Percentiles rank a stretch among this genome's conserved stretches.
These are phyloP conservation scores for Spatholobus suberectus DNA, from an alignment of 306 rosid genomes.

Conservation along the genomic window DNA sequence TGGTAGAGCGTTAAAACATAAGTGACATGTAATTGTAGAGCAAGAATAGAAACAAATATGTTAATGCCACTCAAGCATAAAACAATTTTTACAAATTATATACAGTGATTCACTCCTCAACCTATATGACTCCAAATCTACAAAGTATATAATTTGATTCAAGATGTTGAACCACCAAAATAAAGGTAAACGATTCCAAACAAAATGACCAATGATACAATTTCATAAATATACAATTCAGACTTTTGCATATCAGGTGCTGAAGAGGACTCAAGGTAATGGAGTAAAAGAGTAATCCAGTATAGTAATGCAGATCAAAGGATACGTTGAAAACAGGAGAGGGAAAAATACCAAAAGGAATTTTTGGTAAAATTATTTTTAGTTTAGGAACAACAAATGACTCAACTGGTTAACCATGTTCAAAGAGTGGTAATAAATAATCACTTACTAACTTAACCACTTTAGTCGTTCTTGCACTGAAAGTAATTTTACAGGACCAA, in stretches of 20 bases:
- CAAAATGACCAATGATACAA: background rate
- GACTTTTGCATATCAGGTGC: background rate
- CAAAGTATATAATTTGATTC: background rate
- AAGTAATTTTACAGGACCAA: background rate
- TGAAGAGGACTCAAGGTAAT: background rate
- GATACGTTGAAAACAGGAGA: background rate
- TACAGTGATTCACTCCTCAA: constrained; percentile 9
- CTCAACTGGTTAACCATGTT: background rate
- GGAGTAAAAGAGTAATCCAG: background rate
- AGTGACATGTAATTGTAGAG: too few species aligned
- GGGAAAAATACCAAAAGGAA: background rate
- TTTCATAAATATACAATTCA: constrained; percentile 16
- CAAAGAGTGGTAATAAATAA: background rate
- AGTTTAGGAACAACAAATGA: background rate
- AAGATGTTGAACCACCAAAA: background rate
- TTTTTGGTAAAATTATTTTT: background rate
- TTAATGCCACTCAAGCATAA: background rate
- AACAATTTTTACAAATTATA: background rate
- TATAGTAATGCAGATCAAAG: background rate
- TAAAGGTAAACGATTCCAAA: background rate
- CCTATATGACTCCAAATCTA: constrained; percentile 20
- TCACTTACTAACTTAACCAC: background rate
- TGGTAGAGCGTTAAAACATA: too few species aligned
- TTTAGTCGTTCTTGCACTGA: background rate
- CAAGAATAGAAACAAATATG: background rate